Evolutionary conservation across 768 basidiomycete species (phyloP), one percentile per base, ranked within the genome.

Genomic region (Lentinula lateritia): DNA sequence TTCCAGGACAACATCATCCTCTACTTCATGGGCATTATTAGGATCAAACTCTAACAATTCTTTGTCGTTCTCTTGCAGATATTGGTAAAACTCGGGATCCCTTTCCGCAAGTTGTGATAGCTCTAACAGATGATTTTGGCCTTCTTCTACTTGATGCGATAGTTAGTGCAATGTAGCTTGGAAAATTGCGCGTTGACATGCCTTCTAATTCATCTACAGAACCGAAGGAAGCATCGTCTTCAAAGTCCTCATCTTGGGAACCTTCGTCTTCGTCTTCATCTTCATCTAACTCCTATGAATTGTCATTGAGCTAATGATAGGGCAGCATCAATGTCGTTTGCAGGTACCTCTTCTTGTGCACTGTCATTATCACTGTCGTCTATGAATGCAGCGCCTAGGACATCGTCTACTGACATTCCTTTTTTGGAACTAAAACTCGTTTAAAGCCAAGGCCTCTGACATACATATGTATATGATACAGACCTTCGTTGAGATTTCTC

Each of bases 41-140:
- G 81, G 75, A 43, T 85, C 78, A 69, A 98, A 98, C 4, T 92
- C 82, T 2, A 99, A 80, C n/a, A 98, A 78, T 60, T 94, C 95
- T 62, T 80, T 78, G 74, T 99, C 97, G 69, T 99, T 95, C 74
- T 98, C 93, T 76, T 95, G 89, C 2, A 99, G 80, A 71, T 95
- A 99, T 75, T 95, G 93, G 88, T 86, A 99, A 76, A 98, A 99
- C 70, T 97, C 96, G n/a, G 96, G 96, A 72, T 99, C 96, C 71
- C 93, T 94, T 74, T 96, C 90, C 1, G 92, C 92, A 39, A 99
- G 83, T 69, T 91, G 88, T 42, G 91, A 87, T 13, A 99, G 82
- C 60, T 96, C 91, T 50, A 86, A 73, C 62, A 93, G 76, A 78
- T 98, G 96, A 5, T 79, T 74, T 57, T 79, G 78, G 23, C 89